Base-by-base conservation (phyloP, 176 grass and related monocot species). In the Hsuehochloa calcarea region DNA sequence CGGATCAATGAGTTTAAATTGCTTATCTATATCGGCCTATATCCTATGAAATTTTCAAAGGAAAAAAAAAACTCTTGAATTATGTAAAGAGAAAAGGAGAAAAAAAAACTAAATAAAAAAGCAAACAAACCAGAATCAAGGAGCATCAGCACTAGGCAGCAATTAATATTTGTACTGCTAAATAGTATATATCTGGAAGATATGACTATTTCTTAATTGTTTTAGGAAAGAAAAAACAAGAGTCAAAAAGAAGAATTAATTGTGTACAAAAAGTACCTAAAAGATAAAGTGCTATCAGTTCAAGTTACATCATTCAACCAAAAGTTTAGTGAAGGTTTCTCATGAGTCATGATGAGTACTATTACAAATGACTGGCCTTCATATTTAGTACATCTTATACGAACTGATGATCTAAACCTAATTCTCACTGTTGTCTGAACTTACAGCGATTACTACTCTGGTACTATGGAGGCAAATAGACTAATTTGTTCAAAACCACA, bases 241-340 rank as follows among this genome's bases (percentile, higher is more conserved):
- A 52, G 81, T 74, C 70, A 84, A 84, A 74, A 84, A 12, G 59
- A 37, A 52, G 58, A 75, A 65, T 75, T 51, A 74, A 89, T 81
- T 62, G 3, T 81, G 64, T 80, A 85, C 82, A 77, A 82, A 20
- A 60, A 25, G 76, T 64, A 89, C 88, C 83, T 23, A 45, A 89
- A 89, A 85, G 88, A 44, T 85, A 89, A 89, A 89, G 88, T 70
- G 77, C 2, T 38, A 81, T 23, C 25, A 16, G 29, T 41, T 80
- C n/a, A 79, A 63, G 79, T 66, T 66, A 45, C 46, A 41, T n/a
- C 68, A 45, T 49, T 23, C 60, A 66, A 80, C 75, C 75, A 59
- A 84, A 80, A 74, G 68, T 55, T 78, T 79, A 43, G 46, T 84
- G 54, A 20, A 79, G 25, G 37, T 73, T 47, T 74, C 61, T 3